A percentile compares a stretch with the other conserved stretches of the same genome.
phyloP scores from a whole-genome alignment of 768 basidiomycete species.

The Mycena rebaudengoi region DNA sequence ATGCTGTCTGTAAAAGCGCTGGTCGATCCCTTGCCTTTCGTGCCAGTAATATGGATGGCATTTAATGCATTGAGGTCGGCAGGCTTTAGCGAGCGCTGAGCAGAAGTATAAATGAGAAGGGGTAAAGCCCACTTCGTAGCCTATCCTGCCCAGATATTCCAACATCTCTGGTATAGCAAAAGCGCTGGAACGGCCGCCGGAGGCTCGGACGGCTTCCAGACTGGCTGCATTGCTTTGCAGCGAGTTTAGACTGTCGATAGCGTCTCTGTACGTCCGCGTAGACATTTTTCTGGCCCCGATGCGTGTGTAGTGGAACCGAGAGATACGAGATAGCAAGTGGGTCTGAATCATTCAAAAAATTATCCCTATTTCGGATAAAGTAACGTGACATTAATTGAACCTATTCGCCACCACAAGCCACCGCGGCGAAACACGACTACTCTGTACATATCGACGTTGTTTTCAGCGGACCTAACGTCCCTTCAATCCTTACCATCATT shows the following conservation, averaged over 20 bases:
- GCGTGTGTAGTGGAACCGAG: slow-evolving; percentile 17
- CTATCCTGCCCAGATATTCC: slow-evolving; percentile 88
- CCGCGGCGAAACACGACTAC: too few relatives aligned
- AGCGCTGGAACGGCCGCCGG: slow-evolving; percentile 65
- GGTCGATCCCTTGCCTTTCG: slow-evolving; percentile 98
- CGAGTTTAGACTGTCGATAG: slow-evolving; percentile 76
- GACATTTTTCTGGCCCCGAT: slow-evolving; percentile 55
- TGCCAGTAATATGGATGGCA: slow-evolving; percentile 96
- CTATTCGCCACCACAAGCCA: neutral
- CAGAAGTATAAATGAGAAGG: slow-evolving; percentile 18
- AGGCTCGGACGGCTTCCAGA: slow-evolving; percentile 82
- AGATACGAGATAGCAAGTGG: slow-evolving; percentile 33
- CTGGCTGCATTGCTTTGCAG: slow-evolving; percentile 95
- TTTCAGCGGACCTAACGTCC: slow-evolving; percentile 8
- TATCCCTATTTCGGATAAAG: neutral
- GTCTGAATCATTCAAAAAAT: slow-evolving; percentile 34
- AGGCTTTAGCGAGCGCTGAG: slow-evolving; percentile 55
- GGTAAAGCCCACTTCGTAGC: slow-evolving; percentile 72
- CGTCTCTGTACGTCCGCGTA: slow-evolving; percentile 73
- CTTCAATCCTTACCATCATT: slow-evolving; percentile 14
- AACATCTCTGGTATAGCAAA: slow-evolving; percentile 89
- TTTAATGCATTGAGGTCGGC: slow-evolving; percentile 87
- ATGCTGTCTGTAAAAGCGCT: slow-evolving; percentile 93
- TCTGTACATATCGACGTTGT: slow-evolving; percentile 13
- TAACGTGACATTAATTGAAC: neutral